These are phyloP conservation scores for Triticum monococcum DNA, from an alignment of 176 grass and related monocot species.

Conservation along the genomic window DNA sequence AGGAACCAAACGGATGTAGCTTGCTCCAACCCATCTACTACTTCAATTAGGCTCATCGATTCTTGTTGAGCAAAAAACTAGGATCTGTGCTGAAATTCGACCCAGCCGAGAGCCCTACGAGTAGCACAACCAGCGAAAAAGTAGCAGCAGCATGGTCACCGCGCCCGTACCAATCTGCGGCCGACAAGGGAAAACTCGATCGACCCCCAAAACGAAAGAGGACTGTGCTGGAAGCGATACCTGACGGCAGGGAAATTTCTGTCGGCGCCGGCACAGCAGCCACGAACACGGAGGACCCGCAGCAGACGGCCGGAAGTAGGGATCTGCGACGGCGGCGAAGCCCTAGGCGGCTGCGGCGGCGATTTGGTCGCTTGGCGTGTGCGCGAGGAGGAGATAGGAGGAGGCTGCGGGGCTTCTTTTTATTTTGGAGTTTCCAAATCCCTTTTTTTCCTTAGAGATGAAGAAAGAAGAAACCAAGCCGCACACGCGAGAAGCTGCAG, in stretches of 20 bases:
- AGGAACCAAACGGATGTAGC: too few relatives aligned
- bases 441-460: not conserved
- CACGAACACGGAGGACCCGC: not conserved
- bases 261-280: not conserved
- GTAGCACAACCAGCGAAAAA: not conserved
- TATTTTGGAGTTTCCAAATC: not conserved
- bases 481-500: not conserved
- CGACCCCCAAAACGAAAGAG: not conserved
- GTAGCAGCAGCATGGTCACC: not conserved
- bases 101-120: not conserved
- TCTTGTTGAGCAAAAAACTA: not conserved
- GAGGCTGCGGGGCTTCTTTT: not conserved
- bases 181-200: not conserved
- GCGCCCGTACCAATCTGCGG: not conserved
- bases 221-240: not conserved
- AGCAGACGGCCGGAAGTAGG: not conserved
- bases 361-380: not conserved
- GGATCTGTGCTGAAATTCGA: not conserved
- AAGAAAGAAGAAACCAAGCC: not conserved
- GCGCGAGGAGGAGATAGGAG: not conserved
- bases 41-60: not conserved
- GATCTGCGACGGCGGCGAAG: not conserved
- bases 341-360: not conserved
- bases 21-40: not conserved
- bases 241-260: not conserved